These are phyloP conservation scores for Wickerhamiella sergipiensis DNA, from an alignment of 805 yeast species.

Conservation along the genomic window DNA sequence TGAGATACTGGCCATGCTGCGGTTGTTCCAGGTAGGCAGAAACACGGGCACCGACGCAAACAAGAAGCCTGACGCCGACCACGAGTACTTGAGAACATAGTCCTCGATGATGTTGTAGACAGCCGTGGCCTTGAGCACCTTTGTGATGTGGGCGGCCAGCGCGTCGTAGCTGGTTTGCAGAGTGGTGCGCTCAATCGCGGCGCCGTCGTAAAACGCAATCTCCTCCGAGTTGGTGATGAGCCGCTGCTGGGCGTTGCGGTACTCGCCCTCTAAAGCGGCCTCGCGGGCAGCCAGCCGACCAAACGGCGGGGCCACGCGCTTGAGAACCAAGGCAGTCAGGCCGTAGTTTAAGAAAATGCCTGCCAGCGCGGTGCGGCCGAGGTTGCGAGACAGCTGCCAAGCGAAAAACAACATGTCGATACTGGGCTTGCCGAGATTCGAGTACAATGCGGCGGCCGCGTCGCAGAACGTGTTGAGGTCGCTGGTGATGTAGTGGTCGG, in stretches of 20 bases:
- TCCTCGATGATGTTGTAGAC: slow-evolving; percentile 68
- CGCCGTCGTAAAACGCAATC: slow-evolving; percentile 87
- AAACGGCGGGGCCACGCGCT: slow-evolving; percentile 68
- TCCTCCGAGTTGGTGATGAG: slow-evolving; percentile 84
- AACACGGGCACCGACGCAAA: slow-evolving; percentile 85
- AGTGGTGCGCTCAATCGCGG: slow-evolving; percentile 58
- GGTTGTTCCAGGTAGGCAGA: slow-evolving; percentile 32
- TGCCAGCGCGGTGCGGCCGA: slow-evolving; percentile 74
- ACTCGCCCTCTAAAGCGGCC: slow-evolving; percentile 76
- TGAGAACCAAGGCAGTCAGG: slow-evolving; percentile 61
- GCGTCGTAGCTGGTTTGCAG: slow-evolving; percentile 44
- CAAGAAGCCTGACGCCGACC: slow-evolving; percentile 92
- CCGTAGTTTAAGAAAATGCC: slow-evolving; percentile 76
- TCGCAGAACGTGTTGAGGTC: slow-evolving; percentile 73
- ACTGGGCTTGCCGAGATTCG: slow-evolving; percentile 83
- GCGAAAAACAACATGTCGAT: slow-evolving; percentile 78
- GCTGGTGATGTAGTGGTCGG: slow-evolving; percentile 77
- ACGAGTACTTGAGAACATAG: slow-evolving; percentile 73
- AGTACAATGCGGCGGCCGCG: slow-evolving; percentile 68
- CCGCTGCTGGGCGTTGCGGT: slow-evolving; percentile 73
- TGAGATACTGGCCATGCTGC: neutral
- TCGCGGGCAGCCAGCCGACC: slow-evolving; percentile 60
- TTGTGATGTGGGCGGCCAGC: slow-evolving; percentile 41
- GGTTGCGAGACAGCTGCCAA: slow-evolving; percentile 65
- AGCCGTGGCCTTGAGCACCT: slow-evolving; percentile 45